Base-by-base conservation (phyloP, 148 eudicot species). In the Spergularia bocconei region DNA sequence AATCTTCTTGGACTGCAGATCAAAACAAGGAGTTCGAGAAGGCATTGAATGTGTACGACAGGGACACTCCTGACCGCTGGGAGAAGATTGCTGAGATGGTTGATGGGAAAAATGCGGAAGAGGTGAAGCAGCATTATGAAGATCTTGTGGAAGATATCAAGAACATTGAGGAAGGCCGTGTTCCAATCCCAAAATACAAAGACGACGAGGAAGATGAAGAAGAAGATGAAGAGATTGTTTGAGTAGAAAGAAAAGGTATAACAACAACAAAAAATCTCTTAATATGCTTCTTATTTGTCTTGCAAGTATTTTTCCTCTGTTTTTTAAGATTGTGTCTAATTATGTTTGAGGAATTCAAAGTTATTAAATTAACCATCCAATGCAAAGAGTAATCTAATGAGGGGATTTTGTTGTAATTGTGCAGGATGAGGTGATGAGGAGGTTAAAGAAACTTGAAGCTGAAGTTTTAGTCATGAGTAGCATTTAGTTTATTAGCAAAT, bases 51-150 rank as follows among this genome's bases (percentile, higher is more conserved):
- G 65, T 70, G 58, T 81, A 65, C 39, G 84, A 84, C 73, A 72
- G 76, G 60, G 84, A 84, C 61, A 75, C 84, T 5, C 84, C 87
- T 0, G 82, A 75, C 73, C 80, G 87, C 54, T 84, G 87, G 87
- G 80, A 81, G 60, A 84, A 81, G 50, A 63, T 84, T 25, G 84
- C 82, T 9, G 74, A 74, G 71, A 84, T 84, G 9, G 84, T 84
- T 33, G 78, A 76, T 36, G 87, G 87, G 2, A 84, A 84, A 41
- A 61, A 80, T 3, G 78, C 51, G 0, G 84, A 84, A 73, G 87
- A 84, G 23, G 84, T 81, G 0, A 81, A 84, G 80, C 72, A 67
- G 65, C 87, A 84, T 54, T 84, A 81, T 19, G 78, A 72, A 0
- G 72, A 77, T 47, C 84, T 84, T 13, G 53, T 81, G n/a, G 79